A percentile compares a stretch with the other conserved stretches of the same genome.
These are phyloP conservation scores for Lentinula detonsa DNA, from an alignment of 768 basidiomycete species.

Conservation along the genomic window DNA sequence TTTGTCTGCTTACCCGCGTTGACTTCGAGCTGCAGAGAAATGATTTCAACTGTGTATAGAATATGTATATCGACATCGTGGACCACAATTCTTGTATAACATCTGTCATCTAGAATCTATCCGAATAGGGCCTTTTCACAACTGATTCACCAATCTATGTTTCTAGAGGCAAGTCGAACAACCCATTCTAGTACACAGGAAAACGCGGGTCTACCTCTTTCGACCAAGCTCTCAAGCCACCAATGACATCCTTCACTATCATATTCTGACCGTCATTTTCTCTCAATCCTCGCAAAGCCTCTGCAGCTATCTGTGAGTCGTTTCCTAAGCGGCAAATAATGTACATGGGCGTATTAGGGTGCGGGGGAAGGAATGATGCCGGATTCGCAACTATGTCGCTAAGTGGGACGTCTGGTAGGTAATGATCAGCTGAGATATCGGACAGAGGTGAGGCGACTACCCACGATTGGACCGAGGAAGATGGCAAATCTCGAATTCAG, in stretches of 20 bases:
- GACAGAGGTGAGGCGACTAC: conserved; percentile 15
- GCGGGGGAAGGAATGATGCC: conserved; percentile 25
- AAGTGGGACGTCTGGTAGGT: conserved; percentile 64
- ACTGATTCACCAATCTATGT: conserved; percentile 4
- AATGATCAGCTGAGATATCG: not conserved
- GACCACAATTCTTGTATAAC: not conserved
- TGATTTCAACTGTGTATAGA: not conserved
- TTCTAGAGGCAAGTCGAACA: no score
- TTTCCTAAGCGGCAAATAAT: conserved; percentile 88
- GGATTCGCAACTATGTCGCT: conserved; percentile 59
- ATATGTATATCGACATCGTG: not conserved
- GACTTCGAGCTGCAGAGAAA: not conserved
- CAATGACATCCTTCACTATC: conserved; percentile 58
- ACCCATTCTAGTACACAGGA: conserved; percentile 59
- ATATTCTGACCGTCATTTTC: conserved; percentile 12
- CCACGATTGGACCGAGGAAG: conserved; percentile 70
- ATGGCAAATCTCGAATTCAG: conserved; percentile 84
- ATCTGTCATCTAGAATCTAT: not conserved
- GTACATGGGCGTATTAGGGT: conserved; percentile 29
- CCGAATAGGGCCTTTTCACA: not conserved
- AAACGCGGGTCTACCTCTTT: conserved; percentile 66
- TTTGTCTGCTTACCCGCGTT: not conserved
- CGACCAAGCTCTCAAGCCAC: conserved; percentile 81
- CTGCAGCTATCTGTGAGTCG: conserved; percentile 86
- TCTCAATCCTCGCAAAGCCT: conserved; percentile 41